phyloP scores from a whole-genome alignment of 164 flowering plant genomes.

The Sextonia rubra region DNA sequence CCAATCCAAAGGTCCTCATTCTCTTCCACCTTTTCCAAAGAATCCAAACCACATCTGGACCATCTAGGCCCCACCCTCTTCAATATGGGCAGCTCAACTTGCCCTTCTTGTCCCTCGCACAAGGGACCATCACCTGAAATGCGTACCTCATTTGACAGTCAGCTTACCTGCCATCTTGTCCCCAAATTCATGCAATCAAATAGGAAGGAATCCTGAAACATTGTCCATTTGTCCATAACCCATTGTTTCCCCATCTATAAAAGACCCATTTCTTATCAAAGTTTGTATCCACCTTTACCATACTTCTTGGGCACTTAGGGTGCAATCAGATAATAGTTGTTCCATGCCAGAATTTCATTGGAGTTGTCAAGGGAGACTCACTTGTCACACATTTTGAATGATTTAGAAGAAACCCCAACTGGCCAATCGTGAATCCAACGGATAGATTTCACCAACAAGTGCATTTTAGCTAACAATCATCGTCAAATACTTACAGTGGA shows the following conservation, averaged over 20 bases:
- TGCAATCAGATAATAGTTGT: neutral
- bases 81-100: constrained; percentile 28
- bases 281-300: no score
- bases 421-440: neutral
- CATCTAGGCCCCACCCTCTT: constrained; percentile 21
- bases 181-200: constrained; percentile 26
- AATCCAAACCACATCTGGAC: constrained; percentile 27
- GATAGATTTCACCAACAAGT: neutral
- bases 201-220: constrained; percentile 16
- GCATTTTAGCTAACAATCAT: neutral
- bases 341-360: neutral
- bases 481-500: neutral
- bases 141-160: constrained; percentile 30
- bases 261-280: neutral
- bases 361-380: neutral
- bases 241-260: constrained; percentile 10
- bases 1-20: constrained; percentile 25
- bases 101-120: constrained; percentile 32
- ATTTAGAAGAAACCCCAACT: neutral
- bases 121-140: constrained; percentile 21
- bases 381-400: neutral
- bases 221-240: constrained; percentile 6
- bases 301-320: no score
- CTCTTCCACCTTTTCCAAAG: constrained; percentile 17
- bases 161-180: constrained; percentile 20